Conservation (phyloP, 176 grass and related monocot genomes). For the Tillandsia leiboldiana region DNA sequence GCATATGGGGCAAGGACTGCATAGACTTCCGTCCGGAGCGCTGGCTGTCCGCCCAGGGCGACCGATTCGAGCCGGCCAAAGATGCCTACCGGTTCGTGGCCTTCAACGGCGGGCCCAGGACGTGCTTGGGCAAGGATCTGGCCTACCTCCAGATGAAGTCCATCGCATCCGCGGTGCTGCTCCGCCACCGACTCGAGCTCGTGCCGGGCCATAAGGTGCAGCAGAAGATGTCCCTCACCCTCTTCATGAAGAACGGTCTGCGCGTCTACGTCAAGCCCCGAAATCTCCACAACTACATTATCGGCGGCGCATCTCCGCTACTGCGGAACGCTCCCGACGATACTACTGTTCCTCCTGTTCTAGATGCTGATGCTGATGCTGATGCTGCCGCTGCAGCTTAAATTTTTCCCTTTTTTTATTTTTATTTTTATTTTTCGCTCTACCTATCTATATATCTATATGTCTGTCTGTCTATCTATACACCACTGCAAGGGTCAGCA, state of each 20-base stretch:
- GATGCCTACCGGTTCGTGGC: slow-evolving; percentile 82
- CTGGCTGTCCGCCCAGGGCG: slow-evolving; percentile 64
- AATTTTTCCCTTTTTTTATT: too few species aligned
- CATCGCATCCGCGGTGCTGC: slow-evolving; percentile 82
- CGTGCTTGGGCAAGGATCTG: slow-evolving; percentile 89
- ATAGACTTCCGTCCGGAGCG: slow-evolving; percentile 71
- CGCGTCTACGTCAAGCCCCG: slow-evolving; percentile 56
- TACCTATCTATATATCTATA: too few species aligned
- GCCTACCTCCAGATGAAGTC: slow-evolving; percentile 97
- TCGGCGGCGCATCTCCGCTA: too few species aligned
- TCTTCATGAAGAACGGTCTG: slow-evolving; percentile 96
- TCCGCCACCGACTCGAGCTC: slow-evolving; percentile 63
- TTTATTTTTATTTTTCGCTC: too few species aligned
- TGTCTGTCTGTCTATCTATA: too few species aligned
- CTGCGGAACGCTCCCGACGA: too few species aligned
- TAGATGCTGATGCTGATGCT: too few species aligned
- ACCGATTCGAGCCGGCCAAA: slow-evolving; percentile 56
- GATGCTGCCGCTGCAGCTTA: too few species aligned
- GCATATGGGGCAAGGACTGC: slow-evolving; percentile 88
- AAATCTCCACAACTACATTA: slow-evolving; percentile 31
- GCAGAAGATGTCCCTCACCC: slow-evolving; percentile 97
- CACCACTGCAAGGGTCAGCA: too few species aligned
- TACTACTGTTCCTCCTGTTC: too few species aligned
- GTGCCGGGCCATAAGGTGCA: slow-evolving; percentile 74
- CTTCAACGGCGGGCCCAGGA: slow-evolving; percentile 88